Evolutionary conservation across 208 protist species (phyloP).

Genomic region (Porcisia hertigi): DNA sequence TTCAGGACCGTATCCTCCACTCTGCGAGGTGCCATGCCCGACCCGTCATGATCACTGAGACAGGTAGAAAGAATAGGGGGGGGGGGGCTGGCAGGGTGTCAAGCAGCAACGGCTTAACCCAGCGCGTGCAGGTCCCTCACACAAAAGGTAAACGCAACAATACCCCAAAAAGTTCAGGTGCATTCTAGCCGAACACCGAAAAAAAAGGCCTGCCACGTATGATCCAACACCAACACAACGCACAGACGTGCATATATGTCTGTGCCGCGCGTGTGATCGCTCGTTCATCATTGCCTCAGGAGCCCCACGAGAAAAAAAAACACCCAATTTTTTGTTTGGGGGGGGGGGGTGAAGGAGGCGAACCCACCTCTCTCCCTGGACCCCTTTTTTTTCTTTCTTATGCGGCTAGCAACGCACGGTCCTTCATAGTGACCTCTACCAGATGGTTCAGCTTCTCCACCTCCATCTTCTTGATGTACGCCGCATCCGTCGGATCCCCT

Average conservation of each 20-base stretch:
- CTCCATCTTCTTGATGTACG: slow-evolving; percentile 58
- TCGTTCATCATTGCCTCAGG: not conserved
- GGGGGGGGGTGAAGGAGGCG: not conserved
- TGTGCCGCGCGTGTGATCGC: not conserved
- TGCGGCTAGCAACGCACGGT: slow-evolving; percentile 77
- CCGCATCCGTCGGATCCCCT: slow-evolving; percentile 56
- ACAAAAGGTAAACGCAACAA: not conserved
- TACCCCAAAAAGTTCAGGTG: not conserved
- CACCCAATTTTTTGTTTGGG: not conserved
- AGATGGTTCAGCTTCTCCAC: slow-evolving; percentile 89
- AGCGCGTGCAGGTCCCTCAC: no score
- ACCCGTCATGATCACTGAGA: no score
- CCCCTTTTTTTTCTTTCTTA: not conserved
- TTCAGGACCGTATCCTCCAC: no score
- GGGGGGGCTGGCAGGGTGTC: no score
- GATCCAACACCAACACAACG: not conserved
- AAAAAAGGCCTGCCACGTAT: not conserved
- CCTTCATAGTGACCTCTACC: slow-evolving; percentile 91
- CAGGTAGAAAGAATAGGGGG: no score
- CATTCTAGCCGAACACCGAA: not conserved
- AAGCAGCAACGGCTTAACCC: no score
- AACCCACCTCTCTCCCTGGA: not conserved
- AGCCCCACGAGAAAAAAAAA: not conserved
- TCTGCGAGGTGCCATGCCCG: no score
- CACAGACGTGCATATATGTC: not conserved